These are phyloP conservation scores for Pholiota microspora DNA, from an alignment of 768 basidiomycete genomes.

Conservation along the genomic window DNA sequence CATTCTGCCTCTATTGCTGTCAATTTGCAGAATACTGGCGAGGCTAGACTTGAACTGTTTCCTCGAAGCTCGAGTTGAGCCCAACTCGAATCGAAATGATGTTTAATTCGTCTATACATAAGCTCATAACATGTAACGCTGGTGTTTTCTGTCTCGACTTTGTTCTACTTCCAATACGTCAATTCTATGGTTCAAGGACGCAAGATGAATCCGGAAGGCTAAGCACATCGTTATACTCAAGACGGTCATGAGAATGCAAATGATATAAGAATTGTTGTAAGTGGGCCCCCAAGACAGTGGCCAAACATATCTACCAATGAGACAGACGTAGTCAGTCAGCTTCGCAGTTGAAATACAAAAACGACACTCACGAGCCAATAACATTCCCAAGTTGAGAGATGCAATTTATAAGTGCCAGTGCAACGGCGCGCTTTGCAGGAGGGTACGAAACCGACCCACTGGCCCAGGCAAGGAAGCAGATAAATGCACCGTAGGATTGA, in stretches of 20 bases:
- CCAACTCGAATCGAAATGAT: no score
- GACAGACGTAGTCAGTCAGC: neutral
- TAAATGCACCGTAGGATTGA: conserved; percentile 69
- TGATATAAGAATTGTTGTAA: conserved; percentile 68
- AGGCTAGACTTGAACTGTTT: no score
- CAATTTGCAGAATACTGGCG: no score
- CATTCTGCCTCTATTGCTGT: no score
- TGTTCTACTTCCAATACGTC: conserved; percentile 36
- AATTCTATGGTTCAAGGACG: conserved; percentile 35
- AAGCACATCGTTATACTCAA: conserved; percentile 49
- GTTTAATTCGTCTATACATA: conserved; percentile 2
- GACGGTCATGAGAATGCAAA: conserved; percentile 62
- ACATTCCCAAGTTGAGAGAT: conserved; percentile 85
- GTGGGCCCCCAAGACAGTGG: conserved; percentile 67
- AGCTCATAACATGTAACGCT: conserved; percentile 46
- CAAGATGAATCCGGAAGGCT: conserved; percentile 46
- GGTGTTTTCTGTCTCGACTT: conserved; percentile 32
- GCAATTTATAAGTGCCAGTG: conserved; percentile 78
- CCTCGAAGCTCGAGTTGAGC: no score
- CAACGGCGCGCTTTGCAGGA: conserved; percentile 86
- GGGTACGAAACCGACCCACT: conserved; percentile 56
- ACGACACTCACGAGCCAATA: conserved; percentile 66
- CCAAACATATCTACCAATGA: conserved; percentile 54
- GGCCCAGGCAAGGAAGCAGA: conserved; percentile 58
- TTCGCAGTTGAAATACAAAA: neutral